Conservation (phyloP, 2,329 filamentous ascomycete species). For the Aspergillus transmontanensis region DNA sequence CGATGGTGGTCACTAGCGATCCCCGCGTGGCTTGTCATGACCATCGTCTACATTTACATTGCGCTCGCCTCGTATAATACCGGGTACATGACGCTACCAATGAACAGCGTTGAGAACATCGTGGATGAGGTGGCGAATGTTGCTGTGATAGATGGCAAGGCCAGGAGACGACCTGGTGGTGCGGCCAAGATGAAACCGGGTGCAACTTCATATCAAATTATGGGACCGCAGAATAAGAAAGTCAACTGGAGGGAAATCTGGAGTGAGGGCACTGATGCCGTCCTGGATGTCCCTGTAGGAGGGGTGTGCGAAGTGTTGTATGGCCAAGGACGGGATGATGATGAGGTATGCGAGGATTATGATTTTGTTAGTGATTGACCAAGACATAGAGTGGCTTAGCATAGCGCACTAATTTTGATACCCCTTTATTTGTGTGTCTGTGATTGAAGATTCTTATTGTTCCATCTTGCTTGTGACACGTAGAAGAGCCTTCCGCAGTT, state of each 20-base stretch:
- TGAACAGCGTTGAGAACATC: conserved; percentile 81
- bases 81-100: conserved; percentile 78
- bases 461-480: not conserved
- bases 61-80: conserved; percentile 90
- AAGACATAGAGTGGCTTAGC: not conserved
- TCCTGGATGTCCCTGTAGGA: conserved; percentile 93
- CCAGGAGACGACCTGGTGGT: conserved; percentile 54
- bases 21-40: conserved; percentile 85
- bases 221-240: conserved; percentile 45
- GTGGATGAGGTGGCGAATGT: conserved; percentile 89
- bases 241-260: conserved; percentile 80
- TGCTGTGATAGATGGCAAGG: conserved; percentile 75
- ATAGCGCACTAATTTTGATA: conserved; percentile 1
- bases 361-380: not conserved
- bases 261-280: conserved; percentile 92
- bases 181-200: conserved; percentile 46
- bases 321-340: conserved; percentile 58
- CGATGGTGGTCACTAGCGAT: conserved; percentile 97
- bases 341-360: conserved; percentile 23
- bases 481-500: not conserved
- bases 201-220: conserved; percentile 44
- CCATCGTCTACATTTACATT: conserved; percentile 89
- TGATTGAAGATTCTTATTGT: not conserved
- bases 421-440: not conserved
- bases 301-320: conserved; percentile 96